Conservation (phyloP, 192 early-diverging fungal species). For the Kickxella alabastrina region DNA sequence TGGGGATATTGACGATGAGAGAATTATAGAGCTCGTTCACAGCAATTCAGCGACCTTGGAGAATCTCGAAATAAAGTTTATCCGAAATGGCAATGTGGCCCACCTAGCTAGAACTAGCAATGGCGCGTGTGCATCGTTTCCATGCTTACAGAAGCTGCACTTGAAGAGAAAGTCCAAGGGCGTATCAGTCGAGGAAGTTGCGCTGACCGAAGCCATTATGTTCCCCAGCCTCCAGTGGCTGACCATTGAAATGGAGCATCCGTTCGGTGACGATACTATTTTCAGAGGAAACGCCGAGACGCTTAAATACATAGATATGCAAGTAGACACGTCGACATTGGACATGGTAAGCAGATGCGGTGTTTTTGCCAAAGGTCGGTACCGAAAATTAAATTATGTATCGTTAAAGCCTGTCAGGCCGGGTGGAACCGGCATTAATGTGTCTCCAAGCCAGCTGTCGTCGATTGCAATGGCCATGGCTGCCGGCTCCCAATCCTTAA, state of each 20-base stretch:
- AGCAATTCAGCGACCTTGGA: neutral
- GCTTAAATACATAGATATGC: conserved; percentile 4
- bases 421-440: neutral
- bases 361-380: neutral
- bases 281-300: conserved; percentile 7
- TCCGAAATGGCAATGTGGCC: neutral
- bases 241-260: conserved; percentile 1
- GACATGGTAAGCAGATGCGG: neutral
- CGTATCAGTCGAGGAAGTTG: neutral
- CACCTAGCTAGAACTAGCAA: neutral
- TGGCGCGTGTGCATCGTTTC: neutral
- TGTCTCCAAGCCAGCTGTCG: neutral
- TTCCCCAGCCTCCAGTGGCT: conserved; percentile 5
- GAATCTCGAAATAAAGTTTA: neutral
- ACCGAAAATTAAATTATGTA: neutral
- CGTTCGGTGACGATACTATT: conserved; percentile 6
- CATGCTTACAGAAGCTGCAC: neutral
- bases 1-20: conserved; percentile 3
- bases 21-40: neutral
- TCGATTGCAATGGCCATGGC: neutral
- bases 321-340: neutral
- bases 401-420: neutral
- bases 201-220: neutral
- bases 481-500: neutral
- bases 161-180: neutral